A percentile compares a stretch with the other conserved stretches of the same genome.
phyloP scores from a whole-genome alignment of 169 alveolate species.

The Pseudocohnilembus persalinus region DNA sequence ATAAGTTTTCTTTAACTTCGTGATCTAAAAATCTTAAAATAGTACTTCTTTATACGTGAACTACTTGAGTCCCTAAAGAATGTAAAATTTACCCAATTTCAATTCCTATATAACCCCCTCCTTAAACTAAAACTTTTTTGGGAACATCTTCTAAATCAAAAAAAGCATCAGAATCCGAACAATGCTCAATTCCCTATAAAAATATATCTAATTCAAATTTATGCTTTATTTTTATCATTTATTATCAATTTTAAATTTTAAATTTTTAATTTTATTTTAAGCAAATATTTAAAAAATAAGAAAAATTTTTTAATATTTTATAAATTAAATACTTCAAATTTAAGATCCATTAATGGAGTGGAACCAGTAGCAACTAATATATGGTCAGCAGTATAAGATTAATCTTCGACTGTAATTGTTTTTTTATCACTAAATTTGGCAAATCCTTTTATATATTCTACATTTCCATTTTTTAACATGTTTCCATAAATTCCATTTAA shows the following conservation, averaged over 20 bases:
- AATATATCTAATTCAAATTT: too few relatives aligned
- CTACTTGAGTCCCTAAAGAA: conserved; percentile 89
- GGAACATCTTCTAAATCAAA: conserved; percentile 89
- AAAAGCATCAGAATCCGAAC: conserved; percentile 90
- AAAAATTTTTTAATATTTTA: too few relatives aligned
- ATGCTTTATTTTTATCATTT: too few relatives aligned
- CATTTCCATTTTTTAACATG: conserved; percentile 65
- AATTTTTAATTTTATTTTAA: too few relatives aligned
- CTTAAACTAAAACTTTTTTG: conserved; percentile 90
- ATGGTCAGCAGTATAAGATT: conserved; percentile 65
- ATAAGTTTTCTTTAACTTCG: conserved; percentile 50
- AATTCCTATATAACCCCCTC: conserved; percentile 95
- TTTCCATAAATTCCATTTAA: conserved; percentile 79
- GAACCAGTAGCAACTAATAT: conserved; percentile 88
- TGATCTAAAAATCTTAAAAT: conserved; percentile 71
- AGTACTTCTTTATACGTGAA: conserved; percentile 76
- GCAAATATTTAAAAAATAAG: too few relatives aligned
- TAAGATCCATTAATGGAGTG: conserved; percentile 71
- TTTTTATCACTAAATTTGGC: conserved; percentile 63
- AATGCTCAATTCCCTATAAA: conserved; percentile 79
- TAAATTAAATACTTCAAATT: too few relatives aligned
- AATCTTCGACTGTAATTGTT: conserved; percentile 31
- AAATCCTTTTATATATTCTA: conserved; percentile 67
- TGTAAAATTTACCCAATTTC: conserved; percentile 92
- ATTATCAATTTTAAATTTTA: too few relatives aligned